These are phyloP conservation scores for Ophiostoma himal-ulmi DNA, from an alignment of 2,329 filamentous ascomycete genomes.

Conservation along the genomic window DNA sequence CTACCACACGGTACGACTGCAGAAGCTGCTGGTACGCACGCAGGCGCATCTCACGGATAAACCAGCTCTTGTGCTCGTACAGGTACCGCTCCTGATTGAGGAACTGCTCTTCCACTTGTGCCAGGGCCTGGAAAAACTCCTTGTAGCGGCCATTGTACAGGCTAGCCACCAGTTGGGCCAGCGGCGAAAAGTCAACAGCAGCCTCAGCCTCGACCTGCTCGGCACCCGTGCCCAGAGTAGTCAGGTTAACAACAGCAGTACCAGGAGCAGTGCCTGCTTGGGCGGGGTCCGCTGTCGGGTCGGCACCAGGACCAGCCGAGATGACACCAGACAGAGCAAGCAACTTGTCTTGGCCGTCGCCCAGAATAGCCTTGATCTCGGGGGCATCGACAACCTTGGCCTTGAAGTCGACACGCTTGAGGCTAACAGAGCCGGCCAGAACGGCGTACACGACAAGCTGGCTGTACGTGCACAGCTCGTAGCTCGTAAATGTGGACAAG, in stretches of 20 bases:
- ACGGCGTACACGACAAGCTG: constrained; percentile 92
- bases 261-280: constrained; percentile 49
- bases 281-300: constrained; percentile 47
- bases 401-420: constrained; percentile 98
- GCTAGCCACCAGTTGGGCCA: constrained; percentile 82
- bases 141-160: constrained; percentile 93
- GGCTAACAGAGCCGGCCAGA: constrained; percentile 83
- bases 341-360: constrained; percentile 81
- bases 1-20: constrained; percentile 94
- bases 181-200: constrained; percentile 79
- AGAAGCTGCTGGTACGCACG: constrained; percentile 94
- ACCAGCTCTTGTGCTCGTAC: constrained; percentile 94
- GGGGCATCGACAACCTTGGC: constrained; percentile 97
- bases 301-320: constrained; percentile 73
- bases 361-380: constrained; percentile 95
- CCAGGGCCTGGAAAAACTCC: constrained; percentile 85
- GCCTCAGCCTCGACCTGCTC: constrained; percentile 73
- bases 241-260: constrained; percentile 74
- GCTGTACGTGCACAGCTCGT: constrained; percentile 96
- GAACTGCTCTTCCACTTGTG: constrained; percentile 87
- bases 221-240: constrained; percentile 64
- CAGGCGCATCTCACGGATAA: constrained; percentile 95
- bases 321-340: constrained; percentile 73
- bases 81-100: constrained; percentile 91
- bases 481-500: constrained; percentile 95